These are phyloP conservation scores for Scheffersomyces parashehatae DNA, from an alignment of 1,139 yeast species.

Conservation along the genomic window DNA sequence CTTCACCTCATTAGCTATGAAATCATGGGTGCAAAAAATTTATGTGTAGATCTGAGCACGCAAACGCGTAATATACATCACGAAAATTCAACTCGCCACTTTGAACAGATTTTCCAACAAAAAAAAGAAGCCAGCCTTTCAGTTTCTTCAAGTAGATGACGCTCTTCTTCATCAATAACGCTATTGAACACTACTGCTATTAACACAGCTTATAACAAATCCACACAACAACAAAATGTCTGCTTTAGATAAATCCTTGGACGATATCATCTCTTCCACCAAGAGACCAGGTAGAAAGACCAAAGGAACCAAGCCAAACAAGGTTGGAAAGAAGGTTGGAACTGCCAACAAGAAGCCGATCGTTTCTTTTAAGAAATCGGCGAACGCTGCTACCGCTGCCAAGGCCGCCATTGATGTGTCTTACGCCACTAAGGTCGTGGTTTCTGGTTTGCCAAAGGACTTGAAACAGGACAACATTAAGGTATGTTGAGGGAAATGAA, in stretches of 20 bases:
- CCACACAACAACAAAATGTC: conserved; percentile 26
- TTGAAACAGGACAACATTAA: conserved; percentile 74
- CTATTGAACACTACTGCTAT: background rate
- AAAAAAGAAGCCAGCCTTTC: background rate
- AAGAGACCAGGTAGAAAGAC: conserved; percentile 24
- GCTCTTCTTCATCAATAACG: background rate
- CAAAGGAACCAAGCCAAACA: conserved; percentile 29
- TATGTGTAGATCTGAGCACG: too few relatives aligned
- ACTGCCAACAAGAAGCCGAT: conserved; percentile 30
- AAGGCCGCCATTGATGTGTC: conserved; percentile 45
- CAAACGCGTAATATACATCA: too few relatives aligned
- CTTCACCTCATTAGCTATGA: too few relatives aligned
- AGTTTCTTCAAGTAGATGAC: background rate
- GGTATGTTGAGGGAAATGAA: conserved; percentile 56
- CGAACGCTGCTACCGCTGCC: conserved; percentile 16
- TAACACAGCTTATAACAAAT: background rate
- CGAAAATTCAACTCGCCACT: too few relatives aligned
- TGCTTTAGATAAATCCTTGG: conserved; percentile 89
- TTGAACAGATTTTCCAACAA: background rate
- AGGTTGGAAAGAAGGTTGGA: conserved; percentile 36
- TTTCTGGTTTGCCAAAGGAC: conserved; percentile 77
- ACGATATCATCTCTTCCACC: conserved; percentile 85
- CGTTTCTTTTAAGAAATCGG: conserved; percentile 41
- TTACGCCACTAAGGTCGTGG: conserved; percentile 72
- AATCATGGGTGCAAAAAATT: too few relatives aligned